These are phyloP conservation scores for Yamagishiella unicocca DNA, from an alignment of 139 green algal genomes.

Conservation along the genomic window DNA sequence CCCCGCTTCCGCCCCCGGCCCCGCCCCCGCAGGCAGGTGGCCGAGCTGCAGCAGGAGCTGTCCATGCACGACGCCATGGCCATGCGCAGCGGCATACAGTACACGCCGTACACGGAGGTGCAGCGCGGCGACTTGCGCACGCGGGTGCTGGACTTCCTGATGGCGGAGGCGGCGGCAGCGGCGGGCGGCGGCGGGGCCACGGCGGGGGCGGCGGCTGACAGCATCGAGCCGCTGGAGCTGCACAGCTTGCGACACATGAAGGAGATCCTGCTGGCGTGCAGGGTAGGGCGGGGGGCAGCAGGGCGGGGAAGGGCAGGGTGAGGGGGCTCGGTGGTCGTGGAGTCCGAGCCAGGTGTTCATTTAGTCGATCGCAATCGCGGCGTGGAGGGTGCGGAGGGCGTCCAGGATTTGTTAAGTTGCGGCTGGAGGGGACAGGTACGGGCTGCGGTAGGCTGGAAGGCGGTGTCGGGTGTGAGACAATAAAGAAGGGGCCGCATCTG, in stretches of 20 bases:
- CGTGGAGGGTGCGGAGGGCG: too few relatives aligned
- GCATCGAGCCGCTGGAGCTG: slow-evolving; percentile 56
- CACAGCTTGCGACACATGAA: slow-evolving; percentile 57
- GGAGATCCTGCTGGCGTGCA: slow-evolving; percentile 57
- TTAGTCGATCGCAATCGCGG: too few relatives aligned
- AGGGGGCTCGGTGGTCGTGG: background rate
- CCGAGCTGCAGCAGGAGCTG: slow-evolving; percentile 70
- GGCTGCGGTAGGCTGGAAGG: too few relatives aligned
- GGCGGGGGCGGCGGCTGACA: slow-evolving; percentile 3
- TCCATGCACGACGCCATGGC: slow-evolving; percentile 68
- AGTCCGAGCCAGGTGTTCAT: too few relatives aligned
- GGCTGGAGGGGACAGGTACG: too few relatives aligned
- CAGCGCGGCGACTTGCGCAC: slow-evolving; percentile 47
- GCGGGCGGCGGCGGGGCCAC: background rate
- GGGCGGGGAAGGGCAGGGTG: background rate
- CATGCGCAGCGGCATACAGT: slow-evolving; percentile 39
- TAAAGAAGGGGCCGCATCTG: too few relatives aligned
- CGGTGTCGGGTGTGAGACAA: too few relatives aligned
- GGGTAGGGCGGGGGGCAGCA: background rate
- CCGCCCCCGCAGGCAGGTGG: slow-evolving; percentile 57
- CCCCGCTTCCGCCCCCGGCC: background rate
- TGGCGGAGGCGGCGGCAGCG: background rate
- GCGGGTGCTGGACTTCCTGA: slow-evolving; percentile 50
- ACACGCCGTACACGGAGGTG: slow-evolving; percentile 53
- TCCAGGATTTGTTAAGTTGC: too few relatives aligned